A percentile compares a stretch with the other conserved stretches of the same genome.
phyloP scores from a whole-genome alignment of 2,329 filamentous ascomycete species.

The Colletotrichum falcatum region DNA sequence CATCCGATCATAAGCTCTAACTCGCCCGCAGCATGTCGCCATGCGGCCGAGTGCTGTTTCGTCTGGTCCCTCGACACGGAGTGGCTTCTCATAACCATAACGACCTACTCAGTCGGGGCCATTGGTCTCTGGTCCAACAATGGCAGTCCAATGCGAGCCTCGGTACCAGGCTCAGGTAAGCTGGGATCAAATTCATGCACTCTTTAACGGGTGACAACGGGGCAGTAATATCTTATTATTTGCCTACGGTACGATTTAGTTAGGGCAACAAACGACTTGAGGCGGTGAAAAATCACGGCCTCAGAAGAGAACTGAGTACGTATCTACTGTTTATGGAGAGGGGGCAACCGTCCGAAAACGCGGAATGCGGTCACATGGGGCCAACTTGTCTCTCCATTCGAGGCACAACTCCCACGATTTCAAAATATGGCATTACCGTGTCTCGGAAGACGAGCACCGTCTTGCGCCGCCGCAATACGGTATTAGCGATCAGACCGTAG shows the following conservation, averaged over 20 bases:
- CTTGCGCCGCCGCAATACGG: neutral
- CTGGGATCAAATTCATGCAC: neutral
- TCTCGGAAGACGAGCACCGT: conserved; percentile 7
- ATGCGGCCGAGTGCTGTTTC: conserved; percentile 25
- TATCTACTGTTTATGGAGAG: neutral
- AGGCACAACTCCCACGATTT: neutral
- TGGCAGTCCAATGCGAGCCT: conserved; percentile 30
- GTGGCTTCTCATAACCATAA: neutral
- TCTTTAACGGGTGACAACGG: neutral
- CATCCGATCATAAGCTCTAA: neutral
- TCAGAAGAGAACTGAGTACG: neutral
- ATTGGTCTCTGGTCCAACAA: neutral
- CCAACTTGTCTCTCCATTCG: conserved; percentile 5
- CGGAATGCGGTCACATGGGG: conserved; percentile 5
- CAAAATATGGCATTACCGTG: conserved; percentile 19
- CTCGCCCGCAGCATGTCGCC: conserved; percentile 1
- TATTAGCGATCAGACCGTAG: neutral
- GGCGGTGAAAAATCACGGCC: conserved; percentile 23
- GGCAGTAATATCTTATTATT: too few relatives aligned
- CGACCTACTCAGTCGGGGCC: too few relatives aligned
- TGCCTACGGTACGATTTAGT: neutral
- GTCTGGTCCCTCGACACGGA: conserved; percentile 21
- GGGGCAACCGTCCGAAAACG: too few relatives aligned
- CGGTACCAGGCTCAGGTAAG: conserved; percentile 2
- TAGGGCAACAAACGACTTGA: neutral